phyloP scores from a whole-genome alignment of 371 early-diverging fungal species.

The Blastocladiella emersonii region DNA sequence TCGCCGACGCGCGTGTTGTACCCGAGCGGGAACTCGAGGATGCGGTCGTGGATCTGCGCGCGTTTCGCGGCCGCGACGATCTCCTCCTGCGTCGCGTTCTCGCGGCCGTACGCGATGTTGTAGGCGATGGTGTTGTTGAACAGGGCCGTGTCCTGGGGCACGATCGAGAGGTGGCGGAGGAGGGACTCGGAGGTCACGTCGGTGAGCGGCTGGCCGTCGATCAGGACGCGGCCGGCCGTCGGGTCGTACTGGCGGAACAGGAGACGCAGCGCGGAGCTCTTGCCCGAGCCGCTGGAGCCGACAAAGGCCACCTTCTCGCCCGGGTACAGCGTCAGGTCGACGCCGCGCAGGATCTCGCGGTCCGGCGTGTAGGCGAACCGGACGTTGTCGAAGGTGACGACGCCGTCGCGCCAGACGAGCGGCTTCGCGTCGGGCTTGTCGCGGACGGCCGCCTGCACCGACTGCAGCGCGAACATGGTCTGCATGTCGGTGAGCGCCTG shows the following conservation, averaged over 20 bases:
- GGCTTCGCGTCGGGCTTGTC: slow-evolving; percentile 42
- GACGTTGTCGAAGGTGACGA: slow-evolving; percentile 72
- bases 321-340: slow-evolving; percentile 69
- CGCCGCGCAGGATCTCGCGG: slow-evolving; percentile 54
- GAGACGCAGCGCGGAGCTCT: slow-evolving; percentile 66
- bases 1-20: slow-evolving; percentile 65
- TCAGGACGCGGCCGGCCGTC: slow-evolving; percentile 46
- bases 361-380: slow-evolving; percentile 68
- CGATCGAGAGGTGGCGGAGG: slow-evolving; percentile 61
- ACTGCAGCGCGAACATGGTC: slow-evolving; percentile 70
- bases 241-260: slow-evolving; percentile 81
- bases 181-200: slow-evolving; percentile 52
- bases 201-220: slow-evolving; percentile 64
- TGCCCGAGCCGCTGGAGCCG: slow-evolving; percentile 30
- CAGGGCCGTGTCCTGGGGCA: slow-evolving; percentile 51
- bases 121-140: slow-evolving; percentile 55
- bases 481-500: slow-evolving; percentile 94
- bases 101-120: slow-evolving; percentile 56
- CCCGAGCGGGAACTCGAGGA: slow-evolving; percentile 40
- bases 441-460: slow-evolving; percentile 34
- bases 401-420: slow-evolving; percentile 38
- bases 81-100: slow-evolving; percentile 31
- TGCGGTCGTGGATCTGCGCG: slow-evolving; percentile 48
- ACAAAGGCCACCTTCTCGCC: slow-evolving; percentile 87
- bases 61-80: slow-evolving; percentile 41